These are phyloP conservation scores for Globisporangium nunn DNA, from an alignment of 352 stramenopile genomes.

Conservation along the genomic window DNA sequence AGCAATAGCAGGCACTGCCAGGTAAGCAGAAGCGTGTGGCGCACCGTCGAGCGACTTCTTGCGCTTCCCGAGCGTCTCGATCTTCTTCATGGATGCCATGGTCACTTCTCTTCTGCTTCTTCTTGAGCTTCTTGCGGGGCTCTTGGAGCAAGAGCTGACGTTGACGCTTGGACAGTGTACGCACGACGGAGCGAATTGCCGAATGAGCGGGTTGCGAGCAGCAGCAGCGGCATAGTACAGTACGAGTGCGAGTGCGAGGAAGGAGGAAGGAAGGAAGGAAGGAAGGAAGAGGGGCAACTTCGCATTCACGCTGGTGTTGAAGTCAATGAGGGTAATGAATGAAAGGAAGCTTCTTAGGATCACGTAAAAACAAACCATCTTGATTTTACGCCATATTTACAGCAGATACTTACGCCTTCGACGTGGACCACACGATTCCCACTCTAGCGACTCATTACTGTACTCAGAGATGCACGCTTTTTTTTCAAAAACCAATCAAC, in stretches of 20 bases:
- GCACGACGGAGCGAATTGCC: slow-evolving; percentile 13
- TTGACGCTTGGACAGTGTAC: slow-evolving; percentile 2
- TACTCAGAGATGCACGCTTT: not conserved
- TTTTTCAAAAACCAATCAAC: not conserved
- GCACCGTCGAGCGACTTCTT: slow-evolving; percentile 85
- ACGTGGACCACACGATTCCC: not conserved
- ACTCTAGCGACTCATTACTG: not conserved
- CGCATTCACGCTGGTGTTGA: not conserved
- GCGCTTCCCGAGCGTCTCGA: slow-evolving; percentile 81
- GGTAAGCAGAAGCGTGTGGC: slow-evolving; percentile 5
- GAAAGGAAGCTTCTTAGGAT: no score
- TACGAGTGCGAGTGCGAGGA: no score
- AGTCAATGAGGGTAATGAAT: no score
- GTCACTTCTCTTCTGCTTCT: slow-evolving; percentile 1
- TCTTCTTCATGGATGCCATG: slow-evolving; percentile 61
- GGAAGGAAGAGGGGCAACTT: not conserved
- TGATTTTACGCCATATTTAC: not conserved
- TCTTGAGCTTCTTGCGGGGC: not conserved
- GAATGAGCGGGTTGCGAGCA: slow-evolving; percentile 8
- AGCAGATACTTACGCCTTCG: not conserved
- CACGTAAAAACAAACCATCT: no score
- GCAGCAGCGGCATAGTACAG: not conserved
- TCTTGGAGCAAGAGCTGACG: not conserved
- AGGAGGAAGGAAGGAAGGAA: not conserved
- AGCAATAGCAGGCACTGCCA: not conserved